Evolutionary conservation across 495 filamentous ascomycete genomes (phyloP), one percentile per base, ranked within the genome.

Genomic region (Penicillium riverlandense): DNA sequence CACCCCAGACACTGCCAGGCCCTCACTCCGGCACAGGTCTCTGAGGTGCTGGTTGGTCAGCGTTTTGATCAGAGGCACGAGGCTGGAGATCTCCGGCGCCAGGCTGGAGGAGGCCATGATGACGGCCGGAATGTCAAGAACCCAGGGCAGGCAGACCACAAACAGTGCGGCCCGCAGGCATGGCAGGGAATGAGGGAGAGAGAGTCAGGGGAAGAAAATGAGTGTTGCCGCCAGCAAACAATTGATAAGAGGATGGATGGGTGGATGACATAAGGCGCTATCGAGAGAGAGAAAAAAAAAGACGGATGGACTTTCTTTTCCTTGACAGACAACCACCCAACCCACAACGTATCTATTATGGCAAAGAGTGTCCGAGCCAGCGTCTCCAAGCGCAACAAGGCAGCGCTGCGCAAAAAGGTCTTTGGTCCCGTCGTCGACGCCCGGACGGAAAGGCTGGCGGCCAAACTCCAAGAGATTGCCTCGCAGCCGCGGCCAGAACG

Each of bases 311-410:
- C 22, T 22, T 22, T 22, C 2, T 4, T 22, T 22, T 22, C 22
- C 4, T 22, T 22, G 22, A 22, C 22, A 22, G 22, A 22, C 22
- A 22, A 22, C 22, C 22, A 22, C 22, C 22, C 22, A 22, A 22
- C 22, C 22, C 22, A 22, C 22, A 22, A 22, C 22, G 6, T 22
- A 22, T 22, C 22, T 22, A 76, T 47, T 47, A 96, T 96, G 90
- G 90, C 89, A 3, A 95, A 92, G 55, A 83, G 85, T 57, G 66
- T 83, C 37, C 75, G 90, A 53, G 73, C 89, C 34, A 88, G 83
- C 52, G 68, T 73, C 39, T 77, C 74, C 50, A 95, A 96, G 72
- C 69, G 76, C 51, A 91, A 96, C 67, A 83, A 84, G 57, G 73
- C 77, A 44, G 80, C 72, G 43, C 72, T 95, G 37, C 88, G 89